Evolutionary conservation across 2,329 filamentous ascomycete genomes (phyloP).

Genomic region (Apiospora arundinis): DNA sequence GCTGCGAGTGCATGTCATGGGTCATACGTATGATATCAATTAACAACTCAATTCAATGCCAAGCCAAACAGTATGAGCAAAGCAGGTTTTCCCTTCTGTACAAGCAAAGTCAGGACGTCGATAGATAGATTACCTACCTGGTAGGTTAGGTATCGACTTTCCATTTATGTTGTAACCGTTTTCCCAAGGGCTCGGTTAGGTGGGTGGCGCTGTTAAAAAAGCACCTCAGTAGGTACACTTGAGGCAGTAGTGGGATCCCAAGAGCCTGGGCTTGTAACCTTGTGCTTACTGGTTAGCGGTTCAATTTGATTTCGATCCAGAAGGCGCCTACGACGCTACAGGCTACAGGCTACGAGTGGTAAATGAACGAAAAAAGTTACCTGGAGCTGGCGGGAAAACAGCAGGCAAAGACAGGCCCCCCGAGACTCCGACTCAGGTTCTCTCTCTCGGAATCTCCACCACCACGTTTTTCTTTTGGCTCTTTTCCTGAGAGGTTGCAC

Average conservation of each 20-base stretch:
- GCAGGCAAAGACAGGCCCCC: slow-evolving; percentile 9
- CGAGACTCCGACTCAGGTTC: slow-evolving; percentile 19
- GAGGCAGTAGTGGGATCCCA: not conserved
- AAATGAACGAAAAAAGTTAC: not conserved
- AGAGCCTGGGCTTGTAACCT: not conserved
- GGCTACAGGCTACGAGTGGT: not conserved
- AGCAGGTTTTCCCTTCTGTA: no score
- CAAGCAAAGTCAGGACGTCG: no score
- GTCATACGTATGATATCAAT: not conserved
- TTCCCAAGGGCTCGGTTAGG: not conserved
- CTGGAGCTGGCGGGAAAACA: slow-evolving; percentile 10
- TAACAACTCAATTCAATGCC: not conserved
- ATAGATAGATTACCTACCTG: no score
- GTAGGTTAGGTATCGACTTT: not conserved
- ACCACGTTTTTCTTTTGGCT: slow-evolving; percentile 23
- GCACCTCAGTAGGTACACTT: no score
- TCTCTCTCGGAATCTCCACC: slow-evolving; percentile 21
- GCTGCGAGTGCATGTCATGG: not conserved
- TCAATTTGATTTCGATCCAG: not conserved
- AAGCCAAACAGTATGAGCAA: no score
- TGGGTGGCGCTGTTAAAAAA: slow-evolving; percentile 2
- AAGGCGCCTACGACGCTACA: not conserved
- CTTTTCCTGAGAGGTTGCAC: slow-evolving; percentile 19
- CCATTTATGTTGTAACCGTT: not conserved
- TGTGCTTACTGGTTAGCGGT: not conserved